Evolutionary conservation across 1,139 yeast genomes (phyloP).

Genomic region (Debaryomycetaceae sp.): DNA sequence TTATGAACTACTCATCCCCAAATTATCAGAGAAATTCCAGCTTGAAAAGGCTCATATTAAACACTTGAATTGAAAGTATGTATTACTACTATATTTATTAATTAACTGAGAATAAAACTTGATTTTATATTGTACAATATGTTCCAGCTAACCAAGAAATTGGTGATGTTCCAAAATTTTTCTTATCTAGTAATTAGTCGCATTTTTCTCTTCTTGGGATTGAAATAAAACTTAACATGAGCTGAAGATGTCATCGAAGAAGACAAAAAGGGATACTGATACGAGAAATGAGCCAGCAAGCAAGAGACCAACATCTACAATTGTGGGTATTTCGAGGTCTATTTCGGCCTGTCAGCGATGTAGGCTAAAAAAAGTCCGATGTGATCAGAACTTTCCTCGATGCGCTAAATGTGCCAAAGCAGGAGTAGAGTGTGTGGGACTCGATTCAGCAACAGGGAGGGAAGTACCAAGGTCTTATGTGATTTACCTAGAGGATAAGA

Average conservation of each 20-base stretch:
- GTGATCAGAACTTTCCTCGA: constrained; percentile 80
- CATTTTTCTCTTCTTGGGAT: constrained; percentile 1
- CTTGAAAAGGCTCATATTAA: constrained; percentile 35
- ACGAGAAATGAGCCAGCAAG: constrained; percentile 3
- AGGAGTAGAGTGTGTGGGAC: constrained; percentile 70
- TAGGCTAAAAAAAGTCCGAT: constrained; percentile 70
- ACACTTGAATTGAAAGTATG: constrained; percentile 20
- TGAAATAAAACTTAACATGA: constrained; percentile 1
- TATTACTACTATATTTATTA: not conserved
- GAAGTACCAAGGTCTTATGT: constrained; percentile 82
- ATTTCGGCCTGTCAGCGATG: constrained; percentile 86
- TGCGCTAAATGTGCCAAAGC: constrained; percentile 71
- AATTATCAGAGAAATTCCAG: constrained; percentile 35
- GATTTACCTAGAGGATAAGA: constrained; percentile 64
- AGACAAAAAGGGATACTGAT: constrained; percentile 1
- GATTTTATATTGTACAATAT: too few species aligned
- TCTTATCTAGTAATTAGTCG: constrained; percentile 1
- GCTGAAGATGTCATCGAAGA: constrained; percentile 5
- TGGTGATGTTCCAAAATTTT: not conserved
- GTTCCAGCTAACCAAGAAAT: too few species aligned
- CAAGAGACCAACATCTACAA: constrained; percentile 4
- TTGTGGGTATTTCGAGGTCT: constrained; percentile 42
- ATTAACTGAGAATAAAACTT: constrained; percentile 1
- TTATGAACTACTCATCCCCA: constrained; percentile 73
- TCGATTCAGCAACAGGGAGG: constrained; percentile 86